These are phyloP conservation scores for Citrus medica DNA, from an alignment of 345 rosid genomes.

Conservation along the genomic window DNA sequence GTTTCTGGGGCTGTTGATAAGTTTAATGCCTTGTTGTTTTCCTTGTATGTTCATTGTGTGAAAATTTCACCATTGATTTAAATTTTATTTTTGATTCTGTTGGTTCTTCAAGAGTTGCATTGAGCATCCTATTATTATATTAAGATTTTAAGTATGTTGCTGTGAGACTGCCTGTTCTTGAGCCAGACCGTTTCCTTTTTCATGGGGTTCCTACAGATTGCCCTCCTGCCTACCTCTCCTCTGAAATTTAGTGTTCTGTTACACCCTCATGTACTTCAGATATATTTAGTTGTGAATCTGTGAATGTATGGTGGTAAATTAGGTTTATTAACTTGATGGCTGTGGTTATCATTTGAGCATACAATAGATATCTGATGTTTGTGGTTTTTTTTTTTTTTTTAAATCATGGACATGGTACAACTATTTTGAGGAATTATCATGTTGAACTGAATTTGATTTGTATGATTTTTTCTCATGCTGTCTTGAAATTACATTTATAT, in stretches of 20 bases:
- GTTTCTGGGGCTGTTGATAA: not conserved
- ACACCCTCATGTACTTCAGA: not conserved
- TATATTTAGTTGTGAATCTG: not conserved
- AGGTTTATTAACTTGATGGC: not conserved
- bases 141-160: not conserved
- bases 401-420: not conserved
- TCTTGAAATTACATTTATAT: not conserved
- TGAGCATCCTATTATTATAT: not conserved
- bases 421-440: not conserved
- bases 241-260: not conserved
- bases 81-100: not conserved
- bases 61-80: not conserved
- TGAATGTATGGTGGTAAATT: not conserved
- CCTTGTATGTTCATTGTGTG: not conserved
- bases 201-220: not conserved
- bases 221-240: not conserved
- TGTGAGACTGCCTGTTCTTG: not conserved
- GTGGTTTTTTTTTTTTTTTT: not conserved
- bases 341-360: not conserved
- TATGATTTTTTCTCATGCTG: not conserved
- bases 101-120: not conserved
- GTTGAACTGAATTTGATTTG: not conserved
- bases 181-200: not conserved
- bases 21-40: not conserved
- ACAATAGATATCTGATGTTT: not conserved